A percentile compares a stretch with the other conserved stretches of the same genome.
Evolutionary conservation across 345 rosid species (phyloP).

Genomic region (Crucihimalaya himalaica): DNA sequence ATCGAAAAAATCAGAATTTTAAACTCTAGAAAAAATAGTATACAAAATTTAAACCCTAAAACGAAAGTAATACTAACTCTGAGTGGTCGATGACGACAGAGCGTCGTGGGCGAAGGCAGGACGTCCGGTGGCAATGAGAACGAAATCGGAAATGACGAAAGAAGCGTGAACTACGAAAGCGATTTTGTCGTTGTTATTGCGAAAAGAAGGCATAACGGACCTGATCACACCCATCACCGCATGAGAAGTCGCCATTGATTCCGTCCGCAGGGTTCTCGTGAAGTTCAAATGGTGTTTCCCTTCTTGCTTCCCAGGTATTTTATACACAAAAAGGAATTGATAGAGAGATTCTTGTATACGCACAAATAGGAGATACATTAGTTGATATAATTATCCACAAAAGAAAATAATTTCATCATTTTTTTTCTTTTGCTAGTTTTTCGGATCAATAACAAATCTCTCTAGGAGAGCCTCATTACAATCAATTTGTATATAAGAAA

Average conservation of each 20-base stretch:
- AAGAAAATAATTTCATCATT: no score
- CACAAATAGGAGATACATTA: no score
- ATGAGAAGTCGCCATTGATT: slow-evolving; percentile 51
- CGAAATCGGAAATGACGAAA: slow-evolving; percentile 63
- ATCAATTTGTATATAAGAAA: no score
- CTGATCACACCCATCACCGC: slow-evolving; percentile 71
- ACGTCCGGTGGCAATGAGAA: slow-evolving; percentile 65
- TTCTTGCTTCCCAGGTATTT: no score
- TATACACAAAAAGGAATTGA: no score
- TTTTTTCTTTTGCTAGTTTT: no score
- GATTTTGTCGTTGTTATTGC: slow-evolving; percentile 62
- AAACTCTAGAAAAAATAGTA: neutral
- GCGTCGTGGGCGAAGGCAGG: slow-evolving; percentile 58
- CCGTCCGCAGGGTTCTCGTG: neutral
- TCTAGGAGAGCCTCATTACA: no score
- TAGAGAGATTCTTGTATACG: no score
- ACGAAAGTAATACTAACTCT: slow-evolving; percentile 34
- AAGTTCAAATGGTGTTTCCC: no score
- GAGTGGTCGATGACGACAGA: slow-evolving; percentile 48
- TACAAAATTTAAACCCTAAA: neutral
- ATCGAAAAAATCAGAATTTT: neutral
- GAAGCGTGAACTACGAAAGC: slow-evolving; percentile 74
- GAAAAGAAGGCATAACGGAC: slow-evolving; percentile 61
- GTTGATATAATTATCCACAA: no score
- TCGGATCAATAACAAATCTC: no score